Evolutionary conservation across 129 eudicot species (phyloP).

Genomic region (Flaveria ramosissima): DNA sequence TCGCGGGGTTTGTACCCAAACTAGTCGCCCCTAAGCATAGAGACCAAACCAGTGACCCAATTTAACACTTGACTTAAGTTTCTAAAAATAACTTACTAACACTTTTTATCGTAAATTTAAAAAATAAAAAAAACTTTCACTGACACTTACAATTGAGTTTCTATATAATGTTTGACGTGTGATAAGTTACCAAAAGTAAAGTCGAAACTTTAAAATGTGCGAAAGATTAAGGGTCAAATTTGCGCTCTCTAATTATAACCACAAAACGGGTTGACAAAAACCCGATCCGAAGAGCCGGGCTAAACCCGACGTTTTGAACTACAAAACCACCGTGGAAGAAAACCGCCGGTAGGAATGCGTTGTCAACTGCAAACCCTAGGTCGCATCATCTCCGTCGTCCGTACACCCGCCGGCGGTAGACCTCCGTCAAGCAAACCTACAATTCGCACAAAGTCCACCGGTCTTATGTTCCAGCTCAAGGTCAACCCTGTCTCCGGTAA

Average conservation of each 20-base stretch:
- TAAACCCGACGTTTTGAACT: background rate
- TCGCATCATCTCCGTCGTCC: conserved; percentile 20
- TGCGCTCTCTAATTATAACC: background rate
- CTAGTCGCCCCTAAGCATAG: too few species aligned
- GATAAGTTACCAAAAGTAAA: too few species aligned
- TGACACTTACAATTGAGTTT: too few species aligned
- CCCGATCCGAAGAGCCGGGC: background rate
- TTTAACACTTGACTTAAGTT: too few species aligned
- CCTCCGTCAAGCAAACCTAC: conserved; percentile 17
- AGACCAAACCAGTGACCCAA: too few species aligned
- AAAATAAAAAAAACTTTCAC: too few species aligned
- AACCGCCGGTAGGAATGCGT: conserved; percentile 10
- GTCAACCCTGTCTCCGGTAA: conserved; percentile 78
- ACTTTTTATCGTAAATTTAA: too few species aligned
- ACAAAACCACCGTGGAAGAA: background rate
- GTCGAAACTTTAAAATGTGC: background rate
- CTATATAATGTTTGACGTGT: too few species aligned
- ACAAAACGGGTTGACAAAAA: background rate
- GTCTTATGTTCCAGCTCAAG: conserved; percentile 77
- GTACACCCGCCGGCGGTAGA: conserved; percentile 9
- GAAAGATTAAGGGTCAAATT: background rate
- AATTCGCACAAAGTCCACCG: conserved; percentile 25
- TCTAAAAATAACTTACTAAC: too few species aligned
- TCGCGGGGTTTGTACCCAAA: too few species aligned
- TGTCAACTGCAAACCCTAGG: conserved; percentile 39